phyloP scores from a whole-genome alignment of 306 rosid species.

The Trifolium pratense region DNA sequence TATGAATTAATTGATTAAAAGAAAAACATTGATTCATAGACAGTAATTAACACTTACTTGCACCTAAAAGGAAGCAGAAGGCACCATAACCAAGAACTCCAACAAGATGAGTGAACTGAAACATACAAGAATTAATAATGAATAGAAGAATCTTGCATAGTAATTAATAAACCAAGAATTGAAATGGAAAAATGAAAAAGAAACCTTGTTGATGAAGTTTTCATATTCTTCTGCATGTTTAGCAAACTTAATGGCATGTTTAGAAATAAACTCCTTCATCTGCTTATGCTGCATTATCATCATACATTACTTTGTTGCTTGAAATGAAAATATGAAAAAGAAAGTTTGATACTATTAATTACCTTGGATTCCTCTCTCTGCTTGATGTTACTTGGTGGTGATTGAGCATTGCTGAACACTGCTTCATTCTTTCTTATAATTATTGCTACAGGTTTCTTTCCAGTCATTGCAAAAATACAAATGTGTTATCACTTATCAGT shows the following conservation, averaged over 20 bases:
- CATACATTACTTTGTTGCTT: background rate
- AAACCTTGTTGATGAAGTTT: constrained; percentile 81
- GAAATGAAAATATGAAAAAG: background rate
- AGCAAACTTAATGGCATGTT: constrained; percentile 83
- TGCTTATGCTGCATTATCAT: background rate
- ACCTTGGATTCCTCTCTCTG: background rate
- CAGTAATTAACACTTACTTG: constrained; percentile 66
- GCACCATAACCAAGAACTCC: constrained; percentile 88
- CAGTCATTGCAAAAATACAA: background rate
- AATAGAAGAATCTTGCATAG: background rate
- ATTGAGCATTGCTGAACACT: background rate
- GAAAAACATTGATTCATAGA: constrained; percentile 5
- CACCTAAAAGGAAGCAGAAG: constrained; percentile 91
- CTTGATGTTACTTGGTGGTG: background rate
- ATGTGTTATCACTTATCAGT: background rate
- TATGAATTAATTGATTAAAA: constrained; percentile 35
- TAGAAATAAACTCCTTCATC: constrained; percentile 63
- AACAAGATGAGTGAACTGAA: constrained; percentile 56
- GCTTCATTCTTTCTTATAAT: background rate
- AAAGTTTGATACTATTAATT: background rate
- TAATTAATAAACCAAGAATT: no score
- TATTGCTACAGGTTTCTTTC: no score
- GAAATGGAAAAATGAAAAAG: background rate
- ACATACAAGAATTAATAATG: no score
- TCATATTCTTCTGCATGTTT: constrained; percentile 92